A percentile compares a stretch with the other conserved stretches of the same genome.
Evolutionary conservation across 2,329 filamentous ascomycete species (phyloP).

Genomic region (Stachybotrys echinatus): DNA sequence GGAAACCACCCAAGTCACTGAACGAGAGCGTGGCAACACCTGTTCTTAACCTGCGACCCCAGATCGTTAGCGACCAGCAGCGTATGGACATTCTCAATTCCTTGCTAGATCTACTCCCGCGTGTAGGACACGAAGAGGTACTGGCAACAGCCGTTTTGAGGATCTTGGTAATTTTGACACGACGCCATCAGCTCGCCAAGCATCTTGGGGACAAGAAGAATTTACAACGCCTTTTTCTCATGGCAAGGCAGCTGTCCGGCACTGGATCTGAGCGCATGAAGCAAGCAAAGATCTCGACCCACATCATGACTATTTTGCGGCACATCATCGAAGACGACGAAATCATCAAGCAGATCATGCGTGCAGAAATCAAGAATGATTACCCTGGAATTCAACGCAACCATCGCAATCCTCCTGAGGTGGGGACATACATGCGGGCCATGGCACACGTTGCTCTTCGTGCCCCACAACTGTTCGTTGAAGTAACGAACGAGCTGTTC

Average conservation of each 20-base stretch:
- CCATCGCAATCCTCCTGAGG: slow-evolving; percentile 56
- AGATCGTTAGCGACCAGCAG: slow-evolving; percentile 47
- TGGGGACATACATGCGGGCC: slow-evolving; percentile 66
- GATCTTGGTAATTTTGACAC: slow-evolving; percentile 81
- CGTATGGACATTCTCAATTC: slow-evolving; percentile 68
- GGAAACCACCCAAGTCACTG: slow-evolving; percentile 53
- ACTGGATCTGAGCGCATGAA: slow-evolving; percentile 69
- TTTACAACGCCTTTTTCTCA: slow-evolving; percentile 83
- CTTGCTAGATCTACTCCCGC: slow-evolving; percentile 78
- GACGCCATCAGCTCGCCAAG: slow-evolving; percentile 68
- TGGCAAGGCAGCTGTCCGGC: slow-evolving; percentile 87
- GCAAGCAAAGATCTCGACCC: slow-evolving; percentile 44
- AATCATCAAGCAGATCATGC: slow-evolving; percentile 86
- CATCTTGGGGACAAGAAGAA: slow-evolving; percentile 82
- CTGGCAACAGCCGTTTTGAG: slow-evolving; percentile 79
- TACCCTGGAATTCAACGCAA: slow-evolving; percentile 55
- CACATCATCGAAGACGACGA: slow-evolving; percentile 94
- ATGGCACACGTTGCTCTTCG: slow-evolving; percentile 77
- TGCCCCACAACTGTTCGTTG: slow-evolving; percentile 78
- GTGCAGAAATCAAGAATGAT: slow-evolving; percentile 75
- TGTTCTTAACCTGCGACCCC: slow-evolving; percentile 58
- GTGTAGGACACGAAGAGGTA: slow-evolving; percentile 80
- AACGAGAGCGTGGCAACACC: slow-evolving; percentile 46
- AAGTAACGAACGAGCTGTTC: slow-evolving; percentile 79
- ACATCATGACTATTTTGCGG: slow-evolving; percentile 80